These are phyloP conservation scores for Citeromyces matritensis DNA, from an alignment of 805 yeast species.

Conservation along the genomic window DNA sequence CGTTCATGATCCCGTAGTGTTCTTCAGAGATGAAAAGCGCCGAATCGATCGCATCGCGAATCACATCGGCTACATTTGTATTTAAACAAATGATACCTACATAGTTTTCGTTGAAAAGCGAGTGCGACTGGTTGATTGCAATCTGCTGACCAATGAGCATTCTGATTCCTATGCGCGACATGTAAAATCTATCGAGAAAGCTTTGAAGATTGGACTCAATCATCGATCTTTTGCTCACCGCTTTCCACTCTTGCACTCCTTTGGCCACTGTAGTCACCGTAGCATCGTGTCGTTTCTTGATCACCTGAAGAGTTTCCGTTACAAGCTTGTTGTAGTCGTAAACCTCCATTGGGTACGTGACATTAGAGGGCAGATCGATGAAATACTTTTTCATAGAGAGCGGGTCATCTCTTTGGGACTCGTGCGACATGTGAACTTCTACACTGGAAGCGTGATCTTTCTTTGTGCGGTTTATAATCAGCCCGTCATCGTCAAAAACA, in stretches of 20 bases:
- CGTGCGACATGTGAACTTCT: slow-evolving; percentile 6
- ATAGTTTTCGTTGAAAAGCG: slow-evolving; percentile 36
- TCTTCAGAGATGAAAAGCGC: slow-evolving; percentile 87
- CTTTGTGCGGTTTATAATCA: slow-evolving; percentile 9
- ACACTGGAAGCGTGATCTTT: neutral
- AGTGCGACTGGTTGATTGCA: slow-evolving; percentile 60
- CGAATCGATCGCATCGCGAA: slow-evolving; percentile 79
- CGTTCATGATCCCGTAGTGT: slow-evolving; percentile 75
- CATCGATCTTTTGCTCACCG: slow-evolving; percentile 22
- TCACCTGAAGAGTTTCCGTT: slow-evolving; percentile 47
- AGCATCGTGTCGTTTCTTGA: slow-evolving; percentile 80
- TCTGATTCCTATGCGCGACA: slow-evolving; percentile 84
- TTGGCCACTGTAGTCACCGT: slow-evolving; percentile 87
- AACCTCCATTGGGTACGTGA: slow-evolving; percentile 61
- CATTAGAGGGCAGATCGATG: slow-evolving; percentile 34
- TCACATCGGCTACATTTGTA: slow-evolving; percentile 72
- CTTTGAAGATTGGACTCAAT: slow-evolving; percentile 66
- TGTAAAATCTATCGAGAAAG: slow-evolving; percentile 74
- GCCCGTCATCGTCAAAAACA: slow-evolving; percentile 33
- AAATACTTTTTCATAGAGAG: slow-evolving; percentile 20
- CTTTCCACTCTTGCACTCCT: slow-evolving; percentile 87
- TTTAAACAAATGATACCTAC: slow-evolving; percentile 83
- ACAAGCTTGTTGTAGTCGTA: slow-evolving; percentile 56
- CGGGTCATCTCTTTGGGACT: neutral
- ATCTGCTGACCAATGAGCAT: slow-evolving; percentile 93